Evolutionary conservation across 2,329 filamentous ascomycete genomes (phyloP).

Genomic region (Scedosporium apiospermum): DNA sequence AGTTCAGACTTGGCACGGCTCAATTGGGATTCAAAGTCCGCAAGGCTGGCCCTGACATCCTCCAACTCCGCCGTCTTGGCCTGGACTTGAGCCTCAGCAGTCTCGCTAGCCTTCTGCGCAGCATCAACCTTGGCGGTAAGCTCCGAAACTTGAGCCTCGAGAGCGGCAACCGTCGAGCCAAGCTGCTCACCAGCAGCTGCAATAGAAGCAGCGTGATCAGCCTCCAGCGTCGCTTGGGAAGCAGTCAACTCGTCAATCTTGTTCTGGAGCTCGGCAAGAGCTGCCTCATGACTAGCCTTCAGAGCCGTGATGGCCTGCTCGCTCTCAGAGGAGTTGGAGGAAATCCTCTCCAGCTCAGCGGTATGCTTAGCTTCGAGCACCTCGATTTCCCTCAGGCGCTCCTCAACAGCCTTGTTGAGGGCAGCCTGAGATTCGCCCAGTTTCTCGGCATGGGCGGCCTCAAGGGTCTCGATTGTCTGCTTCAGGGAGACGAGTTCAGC

Average conservation of each 20-base stretch:
- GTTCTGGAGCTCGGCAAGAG: conserved; percentile 39
- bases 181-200: conserved; percentile 35
- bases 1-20: conserved; percentile 29
- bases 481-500: conserved; percentile 38
- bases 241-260: conserved; percentile 44
- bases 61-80: conserved; percentile 29
- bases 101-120: conserved; percentile 34
- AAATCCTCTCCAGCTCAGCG: conserved; percentile 37
- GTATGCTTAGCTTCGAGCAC: conserved; percentile 45
- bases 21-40: conserved; percentile 36
- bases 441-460: conserved; percentile 24
- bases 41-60: conserved; percentile 28
- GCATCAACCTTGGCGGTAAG: conserved; percentile 38
- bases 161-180: conserved; percentile 33
- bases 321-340: conserved; percentile 33
- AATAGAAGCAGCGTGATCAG: conserved; percentile 34
- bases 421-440: conserved; percentile 21
- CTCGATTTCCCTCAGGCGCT: conserved; percentile 34
- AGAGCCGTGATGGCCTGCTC: conserved; percentile 41
- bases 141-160: conserved; percentile 43
- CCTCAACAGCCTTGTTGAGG: conserved; percentile 29
- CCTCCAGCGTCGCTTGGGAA: conserved; percentile 34
- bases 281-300: conserved; percentile 38
- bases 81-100: conserved; percentile 33
- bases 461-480: conserved; percentile 35